Evolutionary conservation across 805 yeast genomes (phyloP).

Genomic region (Schwanniomyces vanrijiae): DNA sequence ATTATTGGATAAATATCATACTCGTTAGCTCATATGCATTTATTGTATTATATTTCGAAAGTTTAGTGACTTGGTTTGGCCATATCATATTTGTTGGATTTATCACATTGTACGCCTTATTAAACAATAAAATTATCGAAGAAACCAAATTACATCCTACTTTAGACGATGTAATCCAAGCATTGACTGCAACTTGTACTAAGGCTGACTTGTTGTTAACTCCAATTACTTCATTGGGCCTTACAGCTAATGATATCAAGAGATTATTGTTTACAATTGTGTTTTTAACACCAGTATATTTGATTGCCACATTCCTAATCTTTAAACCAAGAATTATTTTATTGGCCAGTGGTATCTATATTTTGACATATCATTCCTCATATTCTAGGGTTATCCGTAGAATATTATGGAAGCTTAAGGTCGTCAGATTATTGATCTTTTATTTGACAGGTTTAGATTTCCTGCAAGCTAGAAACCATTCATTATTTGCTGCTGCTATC

Average conservation of each 20-base stretch:
- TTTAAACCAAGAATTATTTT: slow-evolving; percentile 70
- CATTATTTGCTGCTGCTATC: slow-evolving; percentile 55
- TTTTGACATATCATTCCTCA: slow-evolving; percentile 82
- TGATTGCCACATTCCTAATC: slow-evolving; percentile 64
- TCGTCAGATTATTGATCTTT: slow-evolving; percentile 69
- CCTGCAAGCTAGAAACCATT: slow-evolving; percentile 41
- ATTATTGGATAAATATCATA: slow-evolving; percentile 71
- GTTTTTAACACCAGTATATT: slow-evolving; percentile 82
- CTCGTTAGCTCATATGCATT: slow-evolving; percentile 55
- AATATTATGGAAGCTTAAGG: slow-evolving; percentile 78
- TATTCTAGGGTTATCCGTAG: slow-evolving; percentile 82
- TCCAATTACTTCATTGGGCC: slow-evolving; percentile 75
- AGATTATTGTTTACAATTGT: slow-evolving; percentile 81
- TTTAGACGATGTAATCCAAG: slow-evolving; percentile 79
- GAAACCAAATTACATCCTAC: slow-evolving; percentile 72
- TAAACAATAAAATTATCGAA: slow-evolving; percentile 55
- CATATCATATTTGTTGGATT: slow-evolving; percentile 69
- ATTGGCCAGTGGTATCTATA: slow-evolving; percentile 55
- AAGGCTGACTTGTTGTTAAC: slow-evolving; percentile 74
- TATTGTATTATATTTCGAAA: slow-evolving; percentile 73
- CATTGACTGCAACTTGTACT: slow-evolving; percentile 70
- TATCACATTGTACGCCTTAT: slow-evolving; percentile 57
- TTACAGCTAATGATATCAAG: slow-evolving; percentile 76
- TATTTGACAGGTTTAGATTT: slow-evolving; percentile 88
- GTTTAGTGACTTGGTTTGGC: slow-evolving; percentile 76